Evolutionary conservation across 345 rosid species (phyloP).

Genomic region (Salix caprea): DNA sequence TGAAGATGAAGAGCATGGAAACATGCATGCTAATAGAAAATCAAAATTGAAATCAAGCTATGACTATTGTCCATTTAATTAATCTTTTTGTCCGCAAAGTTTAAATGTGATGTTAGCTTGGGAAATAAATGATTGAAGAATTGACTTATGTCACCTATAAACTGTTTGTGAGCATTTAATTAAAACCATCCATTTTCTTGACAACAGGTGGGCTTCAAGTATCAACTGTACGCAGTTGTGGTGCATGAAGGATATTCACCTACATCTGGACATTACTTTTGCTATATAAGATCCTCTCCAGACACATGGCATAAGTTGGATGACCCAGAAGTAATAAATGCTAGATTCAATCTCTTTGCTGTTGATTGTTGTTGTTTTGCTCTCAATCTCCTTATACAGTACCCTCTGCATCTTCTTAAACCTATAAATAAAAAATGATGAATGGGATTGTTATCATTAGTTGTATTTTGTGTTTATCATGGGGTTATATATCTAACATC

Average conservation of each 20-base stretch:
- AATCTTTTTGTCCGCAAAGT: neutral
- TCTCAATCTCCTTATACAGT: neutral
- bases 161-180: neutral
- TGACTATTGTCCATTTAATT: neutral
- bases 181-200: conserved; percentile 2
- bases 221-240: conserved; percentile 70
- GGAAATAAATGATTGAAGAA: neutral
- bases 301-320: conserved; percentile 69
- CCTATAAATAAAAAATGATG: neutral
- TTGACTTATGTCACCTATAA: neutral
- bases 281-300: conserved; percentile 64
- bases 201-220: conserved; percentile 46
- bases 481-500: neutral
- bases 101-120: neutral
- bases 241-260: conserved; percentile 58
- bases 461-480: neutral
- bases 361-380: conserved; percentile 1
- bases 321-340: conserved; percentile 47
- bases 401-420: neutral
- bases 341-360: neutral
- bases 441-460: neutral
- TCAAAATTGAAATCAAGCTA: neutral
- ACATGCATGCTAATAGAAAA: neutral
- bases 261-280: conserved; percentile 68
- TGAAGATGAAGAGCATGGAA: neutral